Evolutionary conservation across 2,329 filamentous ascomycete species (phyloP).

Genomic region (Cryphonectria japonica): DNA sequence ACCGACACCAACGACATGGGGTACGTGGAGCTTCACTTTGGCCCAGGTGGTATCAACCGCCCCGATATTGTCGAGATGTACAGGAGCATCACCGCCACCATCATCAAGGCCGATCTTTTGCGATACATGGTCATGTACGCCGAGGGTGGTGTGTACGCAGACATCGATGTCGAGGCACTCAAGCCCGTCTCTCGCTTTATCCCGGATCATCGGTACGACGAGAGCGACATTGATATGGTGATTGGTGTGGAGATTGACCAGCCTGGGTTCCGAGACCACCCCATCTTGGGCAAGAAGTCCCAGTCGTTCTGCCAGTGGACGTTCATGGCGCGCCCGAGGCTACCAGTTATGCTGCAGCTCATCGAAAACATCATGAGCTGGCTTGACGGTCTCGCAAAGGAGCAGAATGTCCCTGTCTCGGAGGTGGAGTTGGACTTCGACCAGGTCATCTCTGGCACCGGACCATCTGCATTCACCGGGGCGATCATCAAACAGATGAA

Average conservation of each 20-base stretch:
- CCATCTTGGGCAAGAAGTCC: slow-evolving; percentile 69
- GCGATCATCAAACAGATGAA: slow-evolving; percentile 70
- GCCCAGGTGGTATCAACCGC: slow-evolving; percentile 65
- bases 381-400: slow-evolving; percentile 61
- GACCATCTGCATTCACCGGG: slow-evolving; percentile 69
- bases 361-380: slow-evolving; percentile 71
- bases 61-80: slow-evolving; percentile 68
- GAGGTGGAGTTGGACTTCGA: slow-evolving; percentile 71
- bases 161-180: slow-evolving; percentile 49
- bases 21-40: slow-evolving; percentile 72
- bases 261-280: slow-evolving; percentile 65
- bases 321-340: slow-evolving; percentile 69
- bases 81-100: slow-evolving; percentile 61
- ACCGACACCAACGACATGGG: slow-evolving; percentile 70
- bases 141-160: slow-evolving; percentile 59
- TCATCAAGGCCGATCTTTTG: slow-evolving; percentile 69
- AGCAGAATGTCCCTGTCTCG: slow-evolving; percentile 62
- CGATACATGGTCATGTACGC: slow-evolving; percentile 71
- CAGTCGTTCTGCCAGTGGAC: slow-evolving; percentile 77
- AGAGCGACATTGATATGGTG: slow-evolving; percentile 70
- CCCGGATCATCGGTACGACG: slow-evolving; percentile 64
- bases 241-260: slow-evolving; percentile 74
- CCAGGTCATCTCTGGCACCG: slow-evolving; percentile 73
- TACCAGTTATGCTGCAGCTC: slow-evolving; percentile 69
- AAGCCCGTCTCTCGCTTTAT: slow-evolving; percentile 55